Conservation (phyloP, 805 yeast genomes). For the Nakazawaea ishiwadae region DNA sequence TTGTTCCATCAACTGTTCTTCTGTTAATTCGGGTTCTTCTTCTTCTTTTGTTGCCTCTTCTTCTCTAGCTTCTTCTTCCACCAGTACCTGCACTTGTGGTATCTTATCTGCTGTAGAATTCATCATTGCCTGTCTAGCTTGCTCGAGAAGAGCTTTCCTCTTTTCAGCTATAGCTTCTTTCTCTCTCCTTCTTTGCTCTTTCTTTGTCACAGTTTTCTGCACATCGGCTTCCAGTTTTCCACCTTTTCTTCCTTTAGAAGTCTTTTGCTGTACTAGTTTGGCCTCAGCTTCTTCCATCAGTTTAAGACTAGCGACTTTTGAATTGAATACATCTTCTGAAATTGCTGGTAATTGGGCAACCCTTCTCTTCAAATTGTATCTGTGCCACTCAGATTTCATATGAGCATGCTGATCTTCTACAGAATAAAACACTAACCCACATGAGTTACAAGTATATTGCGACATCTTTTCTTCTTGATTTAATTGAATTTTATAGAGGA, state of each 20-base stretch:
- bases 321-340: constrained; percentile 28
- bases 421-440: constrained; percentile 35
- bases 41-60: constrained; percentile 4
- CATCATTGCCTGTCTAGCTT: constrained; percentile 37
- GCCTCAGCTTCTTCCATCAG: constrained; percentile 3
- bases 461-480: constrained; percentile 2
- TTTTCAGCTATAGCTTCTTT: constrained; percentile 45
- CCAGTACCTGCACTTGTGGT: background rate
- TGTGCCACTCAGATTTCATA: constrained; percentile 48
- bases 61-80: constrained; percentile 18
- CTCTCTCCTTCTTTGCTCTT: constrained; percentile 44
- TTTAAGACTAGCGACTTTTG: constrained; percentile 9
- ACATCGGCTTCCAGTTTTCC: constrained; percentile 17
- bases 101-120: background rate
- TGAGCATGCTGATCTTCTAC: constrained; percentile 40
- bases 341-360: constrained; percentile 43
- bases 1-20: constrained; percentile 32
- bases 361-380: constrained; percentile 44
- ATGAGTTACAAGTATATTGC: constrained; percentile 38
- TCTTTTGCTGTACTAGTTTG: background rate
- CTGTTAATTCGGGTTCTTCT: constrained; percentile 1
- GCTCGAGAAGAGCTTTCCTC: constrained; percentile 42
- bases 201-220: constrained; percentile 34
- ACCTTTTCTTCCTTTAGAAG: constrained; percentile 15
- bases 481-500: background rate